Evolutionary conservation across 768 basidiomycete species (phyloP), one percentile per base, ranked within the genome.

Genomic region (Hypholoma fasciculare): DNA sequence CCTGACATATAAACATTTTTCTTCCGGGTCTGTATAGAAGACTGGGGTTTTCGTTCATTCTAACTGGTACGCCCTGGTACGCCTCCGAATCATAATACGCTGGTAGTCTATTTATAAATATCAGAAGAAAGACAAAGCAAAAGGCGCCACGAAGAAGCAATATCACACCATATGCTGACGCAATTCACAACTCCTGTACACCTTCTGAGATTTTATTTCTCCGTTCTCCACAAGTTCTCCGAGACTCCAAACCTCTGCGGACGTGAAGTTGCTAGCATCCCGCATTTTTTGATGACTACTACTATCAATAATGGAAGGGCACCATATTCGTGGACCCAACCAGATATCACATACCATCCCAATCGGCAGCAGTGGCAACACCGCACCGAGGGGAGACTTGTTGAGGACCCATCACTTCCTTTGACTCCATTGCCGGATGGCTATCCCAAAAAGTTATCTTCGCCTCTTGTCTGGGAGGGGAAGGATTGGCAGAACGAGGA

Each of bases 401-500:
- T 54, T 7, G 69, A 76, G 23, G 61, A 75, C 52, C 74, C 76
- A 0, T 63, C 66, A 3, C 65, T 78, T 7, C 68, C 61, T 6
- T 60, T 51, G 3, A 64, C 67, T 3, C 54, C 67, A 0, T 59
- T 79, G 3, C 76, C 76, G 2, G 59, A 61, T 16, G 74, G 77
- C 0, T 79, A 76, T 56, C 77, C 77, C 0, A 56, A 56, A 39
- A 72, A 70, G 46, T 52, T 76, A 11, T 63, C 71, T 7, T 74
- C 74, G 1, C 72, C 74, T 0, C 65, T 78, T 8, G 77, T 77
- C 17, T 79, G 77, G 77, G 75, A 79, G 65, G 76, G 77, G 2
- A 74, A 72, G 20, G 76, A 79, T 55, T 79, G 73, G 72, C 69
- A 68, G 23, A 68, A 69, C 43, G 75, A 77, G 53, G 69, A 69